Base-by-base conservation (phyloP, 805 yeast species). In the Pichia occidentalis region DNA sequence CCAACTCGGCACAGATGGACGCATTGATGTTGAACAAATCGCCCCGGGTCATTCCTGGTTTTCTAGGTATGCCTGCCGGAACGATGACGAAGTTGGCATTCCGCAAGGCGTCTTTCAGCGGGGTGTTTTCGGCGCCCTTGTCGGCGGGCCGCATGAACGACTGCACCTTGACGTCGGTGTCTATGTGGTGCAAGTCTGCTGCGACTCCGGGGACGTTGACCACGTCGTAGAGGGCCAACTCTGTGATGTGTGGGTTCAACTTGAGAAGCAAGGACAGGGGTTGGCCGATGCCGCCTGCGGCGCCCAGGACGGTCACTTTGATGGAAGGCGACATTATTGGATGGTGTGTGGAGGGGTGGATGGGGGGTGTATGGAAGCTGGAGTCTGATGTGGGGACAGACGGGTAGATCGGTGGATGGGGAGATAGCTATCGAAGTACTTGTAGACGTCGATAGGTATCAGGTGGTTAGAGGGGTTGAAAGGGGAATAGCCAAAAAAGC, bases 301-400 rank as follows among this genome's bases (percentile, higher is more conserved):
- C 96, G 48, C 95, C 95, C 37, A 80, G 70, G 43, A 86, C 87
- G 40, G 95, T 73, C 37, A 85, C 94, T 69, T 39, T 39, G 25
- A 39, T 25, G 17, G 14, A 6, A 14, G 28, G 6, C 24, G 24
- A 25, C 39, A 35, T n/a, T n/a, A n/a, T n/a, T n/a, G n/a, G n/a
- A n/a, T n/a, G n/a, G n/a, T n/a, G n/a, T n/a, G n/a, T n/a, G n/a
- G n/a, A n/a, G n/a, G n/a, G n/a, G n/a, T n/a, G n/a, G n/a, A n/a
- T n/a, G n/a, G n/a, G n/a, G n/a, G n/a, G n/a, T n/a, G n/a, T n/a
- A n/a, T n/a, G n/a, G n/a, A n/a, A n/a, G n/a, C n/a, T n/a, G n/a
- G n/a, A n/a, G n/a, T n/a, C n/a, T n/a, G n/a, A n/a, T n/a, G n/a
- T n/a, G n/a, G n/a, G n/a, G n/a, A n/a, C n/a, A n/a, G n/a, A n/a